Evolutionary conservation across 1,284 basidiomycete species (phyloP).

Genomic region (Mycosarcoma mackinlayi): DNA sequence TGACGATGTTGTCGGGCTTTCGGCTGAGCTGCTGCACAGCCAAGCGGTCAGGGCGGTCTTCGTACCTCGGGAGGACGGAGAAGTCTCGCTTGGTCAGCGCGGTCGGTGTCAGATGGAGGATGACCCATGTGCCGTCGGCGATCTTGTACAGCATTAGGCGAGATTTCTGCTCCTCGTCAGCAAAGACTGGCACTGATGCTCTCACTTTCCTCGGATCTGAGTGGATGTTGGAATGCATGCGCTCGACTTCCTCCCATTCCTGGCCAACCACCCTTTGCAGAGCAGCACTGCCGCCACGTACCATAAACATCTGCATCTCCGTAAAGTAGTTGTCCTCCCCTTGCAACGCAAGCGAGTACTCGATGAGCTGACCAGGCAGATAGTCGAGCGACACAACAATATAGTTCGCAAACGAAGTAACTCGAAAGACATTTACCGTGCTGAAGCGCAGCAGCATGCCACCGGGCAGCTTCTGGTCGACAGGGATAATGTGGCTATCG

Average conservation of each 20-base stretch:
- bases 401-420: constrained; percentile 19
- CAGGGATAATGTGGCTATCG: constrained; percentile 39
- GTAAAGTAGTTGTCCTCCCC: constrained; percentile 1
- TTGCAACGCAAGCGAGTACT: constrained; percentile 17
- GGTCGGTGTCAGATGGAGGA: constrained; percentile 13
- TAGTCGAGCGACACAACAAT: constrained; percentile 29
- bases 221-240: constrained; percentile 15
- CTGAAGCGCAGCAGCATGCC: constrained; percentile 71
- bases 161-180: not conserved
- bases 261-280: not conserved
- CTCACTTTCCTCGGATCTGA: not conserved
- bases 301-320: constrained; percentile 13
- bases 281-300: not conserved
- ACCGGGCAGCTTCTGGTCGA: constrained; percentile 35
- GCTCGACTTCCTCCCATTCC: constrained; percentile 9
- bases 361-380: constrained; percentile 15
- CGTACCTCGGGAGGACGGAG: constrained; percentile 10
- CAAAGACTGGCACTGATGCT: not conserved
- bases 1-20: constrained; percentile 3
- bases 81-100: constrained; percentile 16
- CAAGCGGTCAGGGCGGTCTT: not conserved
- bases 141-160: constrained; percentile 24
- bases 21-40: not conserved
- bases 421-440: constrained; percentile 72
- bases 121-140: constrained; percentile 6